These are phyloP conservation scores for Wallacemonas rigidus DNA, from an alignment of 208 protist species.

Conservation along the genomic window DNA sequence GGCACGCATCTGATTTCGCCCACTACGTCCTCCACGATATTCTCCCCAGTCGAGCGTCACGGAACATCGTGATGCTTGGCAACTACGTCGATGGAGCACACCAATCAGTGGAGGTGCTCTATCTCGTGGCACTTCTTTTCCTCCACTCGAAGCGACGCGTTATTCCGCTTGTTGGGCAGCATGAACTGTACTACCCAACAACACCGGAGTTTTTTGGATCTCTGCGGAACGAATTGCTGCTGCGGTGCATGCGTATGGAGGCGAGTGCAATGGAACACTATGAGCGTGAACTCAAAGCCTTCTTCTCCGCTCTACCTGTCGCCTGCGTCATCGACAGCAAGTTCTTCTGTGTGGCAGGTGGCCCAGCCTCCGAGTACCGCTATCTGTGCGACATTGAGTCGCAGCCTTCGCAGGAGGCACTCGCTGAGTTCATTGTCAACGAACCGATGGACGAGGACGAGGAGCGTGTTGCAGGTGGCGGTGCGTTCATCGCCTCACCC, in stretches of 20 bases:
- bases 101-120: slow-evolving; percentile 72
- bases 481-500: slow-evolving; percentile 58
- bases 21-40: slow-evolving; percentile 59
- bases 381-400: slow-evolving; percentile 45
- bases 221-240: slow-evolving; percentile 59
- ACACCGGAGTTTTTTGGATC: slow-evolving; percentile 73
- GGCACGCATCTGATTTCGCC: slow-evolving; percentile 74
- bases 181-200: slow-evolving; percentile 82
- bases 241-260: slow-evolving; percentile 36
- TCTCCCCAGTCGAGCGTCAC: slow-evolving; percentile 25
- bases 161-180: slow-evolving; percentile 64
- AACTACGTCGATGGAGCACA: slow-evolving; percentile 86
- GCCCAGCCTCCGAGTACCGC: slow-evolving; percentile 51
- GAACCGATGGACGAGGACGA: slow-evolving; percentile 85
- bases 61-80: slow-evolving; percentile 77
- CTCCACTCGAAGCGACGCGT: slow-evolving; percentile 43
- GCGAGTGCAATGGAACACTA: slow-evolving; percentile 36
- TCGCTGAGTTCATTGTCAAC: slow-evolving; percentile 79
- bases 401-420: slow-evolving; percentile 24
- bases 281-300: slow-evolving; percentile 46
- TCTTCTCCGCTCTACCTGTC: slow-evolving; percentile 66
- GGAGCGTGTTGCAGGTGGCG: slow-evolving; percentile 55
- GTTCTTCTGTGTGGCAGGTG: slow-evolving; percentile 77
- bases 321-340: slow-evolving; percentile 66
- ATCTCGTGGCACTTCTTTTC: slow-evolving; percentile 61